Evolutionary conservation across 768 basidiomycete species (phyloP).

Genomic region (Albatrellus ellisii): DNA sequence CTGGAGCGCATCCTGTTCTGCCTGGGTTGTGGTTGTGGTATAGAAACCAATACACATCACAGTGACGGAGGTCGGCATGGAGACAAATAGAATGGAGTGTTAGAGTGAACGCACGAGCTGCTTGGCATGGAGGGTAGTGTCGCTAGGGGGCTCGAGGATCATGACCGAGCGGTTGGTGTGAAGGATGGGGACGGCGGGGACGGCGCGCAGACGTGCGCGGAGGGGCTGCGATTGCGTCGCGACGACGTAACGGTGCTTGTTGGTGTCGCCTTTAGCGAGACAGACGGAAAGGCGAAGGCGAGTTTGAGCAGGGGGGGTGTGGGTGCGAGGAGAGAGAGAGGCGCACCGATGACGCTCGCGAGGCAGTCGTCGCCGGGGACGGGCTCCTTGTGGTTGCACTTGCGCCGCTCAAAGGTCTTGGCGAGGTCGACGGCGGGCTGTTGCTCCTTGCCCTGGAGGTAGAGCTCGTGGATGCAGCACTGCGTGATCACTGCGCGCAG

Average conservation of each 20-base stretch:
- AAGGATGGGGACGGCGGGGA: constrained; percentile 81
- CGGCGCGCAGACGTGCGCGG: constrained; percentile 48
- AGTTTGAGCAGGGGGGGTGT: not conserved
- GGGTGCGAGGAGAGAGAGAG: not conserved
- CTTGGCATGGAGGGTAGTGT: constrained; percentile 62
- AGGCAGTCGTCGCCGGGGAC: constrained; percentile 81
- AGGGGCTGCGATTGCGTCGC: constrained; percentile 74
- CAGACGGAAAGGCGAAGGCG: too few relatives aligned
- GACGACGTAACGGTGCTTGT: constrained; percentile 88
- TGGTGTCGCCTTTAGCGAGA: constrained; percentile 46
- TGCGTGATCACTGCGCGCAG: constrained; percentile 85
- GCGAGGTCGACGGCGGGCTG: constrained; percentile 81
- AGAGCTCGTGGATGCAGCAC: constrained; percentile 91
- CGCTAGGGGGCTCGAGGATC: constrained; percentile 84
- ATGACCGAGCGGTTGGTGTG: constrained; percentile 89
- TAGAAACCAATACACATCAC: too few relatives aligned
- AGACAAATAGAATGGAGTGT: too few relatives aligned
- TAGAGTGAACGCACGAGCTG: constrained; percentile 30
- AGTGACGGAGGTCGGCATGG: too few relatives aligned
- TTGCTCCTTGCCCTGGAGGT: constrained; percentile 61
- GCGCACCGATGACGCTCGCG: constrained; percentile 63
- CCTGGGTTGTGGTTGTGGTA: too few relatives aligned
- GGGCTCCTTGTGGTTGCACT: constrained; percentile 89
- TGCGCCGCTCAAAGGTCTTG: constrained; percentile 84
- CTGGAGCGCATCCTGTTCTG: constrained; percentile 47